Evolutionary conservation across 352 stramenopile genomes (phyloP).

Genomic region (Thalassiosira mediterranea): DNA sequence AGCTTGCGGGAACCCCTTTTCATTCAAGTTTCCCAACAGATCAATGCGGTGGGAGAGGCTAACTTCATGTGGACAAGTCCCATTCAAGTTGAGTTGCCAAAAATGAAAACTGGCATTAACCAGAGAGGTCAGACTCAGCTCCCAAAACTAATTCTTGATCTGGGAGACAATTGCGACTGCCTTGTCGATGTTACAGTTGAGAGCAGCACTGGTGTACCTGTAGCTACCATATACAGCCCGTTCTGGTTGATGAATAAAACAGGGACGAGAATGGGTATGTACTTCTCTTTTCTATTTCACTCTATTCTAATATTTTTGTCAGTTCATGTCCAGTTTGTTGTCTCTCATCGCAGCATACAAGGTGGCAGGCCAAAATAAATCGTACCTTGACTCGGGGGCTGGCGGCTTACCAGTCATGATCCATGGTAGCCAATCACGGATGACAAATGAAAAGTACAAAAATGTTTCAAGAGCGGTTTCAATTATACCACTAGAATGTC

Average conservation of each 20-base stretch:
- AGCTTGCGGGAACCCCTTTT: conserved; percentile 50
- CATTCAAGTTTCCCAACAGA: conserved; percentile 51
- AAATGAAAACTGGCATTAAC: conserved; percentile 9
- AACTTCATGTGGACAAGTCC: conserved; percentile 5
- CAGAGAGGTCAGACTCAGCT: background rate
- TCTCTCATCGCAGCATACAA: too few species aligned
- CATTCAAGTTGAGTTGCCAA: background rate
- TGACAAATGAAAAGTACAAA: conserved; percentile 43
- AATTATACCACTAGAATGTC: conserved; percentile 40
- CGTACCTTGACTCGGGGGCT: conserved; percentile 42
- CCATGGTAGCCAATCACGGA: conserved; percentile 34
- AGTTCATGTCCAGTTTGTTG: too few species aligned
- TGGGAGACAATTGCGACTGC: conserved; percentile 49
- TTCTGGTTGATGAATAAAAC: conserved; percentile 63
- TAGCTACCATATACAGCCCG: conserved; percentile 9
- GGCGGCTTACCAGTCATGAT: conserved; percentile 56
- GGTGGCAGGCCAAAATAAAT: conserved; percentile 21
- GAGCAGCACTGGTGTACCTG: conserved; percentile 4
- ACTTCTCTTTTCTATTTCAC: too few species aligned
- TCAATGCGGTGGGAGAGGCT: conserved; percentile 18
- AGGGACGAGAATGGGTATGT: conserved; percentile 48
- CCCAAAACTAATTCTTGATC: conserved; percentile 33
- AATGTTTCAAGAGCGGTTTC: conserved; percentile 33
- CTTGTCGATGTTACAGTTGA: conserved; percentile 49
- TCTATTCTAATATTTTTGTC: too few species aligned